Evolutionary conservation across 2,329 filamentous ascomycete species (phyloP).

Genomic region (Epicoccum nigrum): DNA sequence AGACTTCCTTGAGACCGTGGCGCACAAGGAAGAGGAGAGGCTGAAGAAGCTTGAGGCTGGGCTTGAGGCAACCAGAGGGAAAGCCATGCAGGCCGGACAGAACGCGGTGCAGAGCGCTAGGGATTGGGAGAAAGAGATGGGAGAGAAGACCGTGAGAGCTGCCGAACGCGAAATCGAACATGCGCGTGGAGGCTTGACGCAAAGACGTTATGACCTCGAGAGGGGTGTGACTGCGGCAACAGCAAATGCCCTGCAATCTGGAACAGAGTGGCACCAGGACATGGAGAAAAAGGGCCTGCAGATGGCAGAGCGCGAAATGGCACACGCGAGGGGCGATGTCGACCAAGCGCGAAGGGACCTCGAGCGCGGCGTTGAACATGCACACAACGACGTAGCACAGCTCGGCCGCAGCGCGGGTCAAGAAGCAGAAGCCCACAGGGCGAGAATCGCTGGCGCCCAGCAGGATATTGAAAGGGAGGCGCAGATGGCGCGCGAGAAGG

Average conservation of each 20-base stretch:
- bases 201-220: constrained; percentile 3
- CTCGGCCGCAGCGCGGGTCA: constrained; percentile 9
- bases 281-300: constrained; percentile 15
- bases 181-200: neutral
- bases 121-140: constrained; percentile 20
- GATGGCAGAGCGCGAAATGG: constrained; percentile 13
- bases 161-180: constrained; percentile 3
- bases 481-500: constrained; percentile 6
- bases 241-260: neutral
- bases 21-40: constrained; percentile 33
- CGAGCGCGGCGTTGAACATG: constrained; percentile 10
- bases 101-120: constrained; percentile 5
- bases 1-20: constrained; percentile 30
- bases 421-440: constrained; percentile 9
- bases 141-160: constrained; percentile 2
- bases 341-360: constrained; percentile 9
- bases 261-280: constrained; percentile 14
- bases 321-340: constrained; percentile 11
- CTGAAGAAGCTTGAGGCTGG: constrained; percentile 23
- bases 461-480: constrained; percentile 15
- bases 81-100: constrained; percentile 10
- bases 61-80: constrained; percentile 12
- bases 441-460: constrained; percentile 12
- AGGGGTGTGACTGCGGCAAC: neutral
- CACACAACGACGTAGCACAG: constrained; percentile 6